Conservation (phyloP, 345 rosid species). For the Garcia nutans region DNA sequence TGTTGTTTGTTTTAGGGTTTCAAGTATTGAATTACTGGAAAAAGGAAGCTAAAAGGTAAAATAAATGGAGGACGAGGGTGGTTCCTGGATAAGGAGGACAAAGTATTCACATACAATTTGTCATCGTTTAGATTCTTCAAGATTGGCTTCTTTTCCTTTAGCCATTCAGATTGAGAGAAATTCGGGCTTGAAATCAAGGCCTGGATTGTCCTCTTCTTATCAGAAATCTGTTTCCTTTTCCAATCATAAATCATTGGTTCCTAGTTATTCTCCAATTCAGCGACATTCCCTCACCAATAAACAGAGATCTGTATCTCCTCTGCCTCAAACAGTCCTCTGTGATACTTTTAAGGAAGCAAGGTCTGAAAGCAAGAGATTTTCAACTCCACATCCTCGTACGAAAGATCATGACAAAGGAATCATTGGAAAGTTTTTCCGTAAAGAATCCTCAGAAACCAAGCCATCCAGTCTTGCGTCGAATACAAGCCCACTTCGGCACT, state of each 20-base stretch:
- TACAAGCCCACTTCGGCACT: conserved; percentile 57
- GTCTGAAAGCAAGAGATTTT: conserved; percentile 66
- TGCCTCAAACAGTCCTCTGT: conserved; percentile 53
- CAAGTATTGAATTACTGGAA: conserved; percentile 14
- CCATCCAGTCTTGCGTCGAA: conserved; percentile 31
- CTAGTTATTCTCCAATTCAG: conserved; percentile 42
- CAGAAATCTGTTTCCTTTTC: conserved; percentile 20
- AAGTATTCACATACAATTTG: conserved; percentile 86
- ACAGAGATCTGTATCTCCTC: conserved; percentile 82
- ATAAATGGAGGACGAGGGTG: conserved; percentile 65
- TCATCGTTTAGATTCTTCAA: conserved; percentile 68
- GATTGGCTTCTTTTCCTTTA: conserved; percentile 48
- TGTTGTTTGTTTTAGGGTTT: conserved; percentile 26
- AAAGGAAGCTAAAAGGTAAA: background rate
- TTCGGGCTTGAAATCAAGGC: conserved; percentile 46
- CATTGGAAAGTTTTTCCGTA: conserved; percentile 37
- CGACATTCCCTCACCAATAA: conserved; percentile 49
- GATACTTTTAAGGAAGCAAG: conserved; percentile 88
- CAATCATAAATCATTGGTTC: conserved; percentile 11
- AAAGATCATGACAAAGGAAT: conserved; percentile 46
- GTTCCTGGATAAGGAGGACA: conserved; percentile 89
- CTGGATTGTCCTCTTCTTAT: conserved; percentile 25
- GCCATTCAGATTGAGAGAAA: conserved; percentile 36
- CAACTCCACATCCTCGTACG: conserved; percentile 75
- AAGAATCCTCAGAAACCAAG: conserved; percentile 40